phyloP scores from a whole-genome alignment of 257 asterid genomes.

The Solanum arcanum region DNA sequence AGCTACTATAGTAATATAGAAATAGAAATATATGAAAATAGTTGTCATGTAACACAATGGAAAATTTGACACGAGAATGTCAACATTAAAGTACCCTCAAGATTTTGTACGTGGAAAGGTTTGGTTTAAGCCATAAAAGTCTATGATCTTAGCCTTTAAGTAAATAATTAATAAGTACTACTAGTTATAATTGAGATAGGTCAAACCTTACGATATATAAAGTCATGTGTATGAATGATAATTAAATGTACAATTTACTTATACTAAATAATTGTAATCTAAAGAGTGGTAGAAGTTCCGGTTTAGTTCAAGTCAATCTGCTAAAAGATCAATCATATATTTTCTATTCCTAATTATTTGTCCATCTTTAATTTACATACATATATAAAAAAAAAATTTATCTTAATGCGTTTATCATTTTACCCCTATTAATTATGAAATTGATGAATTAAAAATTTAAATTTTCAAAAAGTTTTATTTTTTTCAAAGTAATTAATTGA shows the following conservation, averaged over 20 bases:
- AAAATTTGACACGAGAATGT: background rate
- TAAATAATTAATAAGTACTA: background rate
- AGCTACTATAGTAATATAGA: background rate
- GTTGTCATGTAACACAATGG: background rate
- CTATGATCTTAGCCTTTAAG: background rate
- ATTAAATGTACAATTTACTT: background rate
- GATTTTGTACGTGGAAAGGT: background rate
- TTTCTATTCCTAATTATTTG: too few relatives aligned
- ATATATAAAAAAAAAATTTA: too few relatives aligned
- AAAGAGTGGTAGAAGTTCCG: background rate
- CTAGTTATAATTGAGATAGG: background rate
- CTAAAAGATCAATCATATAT: background rate
- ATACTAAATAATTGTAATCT: background rate
- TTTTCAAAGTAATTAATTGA: too few relatives aligned
- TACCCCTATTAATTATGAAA: too few relatives aligned
- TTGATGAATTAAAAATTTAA: too few relatives aligned
- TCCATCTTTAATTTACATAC: too few relatives aligned
- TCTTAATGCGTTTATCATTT: too few relatives aligned
- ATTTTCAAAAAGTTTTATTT: too few relatives aligned
- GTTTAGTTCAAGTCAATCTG: background rate
- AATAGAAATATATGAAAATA: background rate
- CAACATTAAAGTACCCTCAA: background rate
- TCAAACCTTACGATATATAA: background rate
- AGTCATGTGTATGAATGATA: background rate
- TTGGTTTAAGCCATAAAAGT: background rate